phyloP scores from a whole-genome alignment of 2,329 filamentous ascomycete genomes.

The Chrysoporthe puriensis region DNA sequence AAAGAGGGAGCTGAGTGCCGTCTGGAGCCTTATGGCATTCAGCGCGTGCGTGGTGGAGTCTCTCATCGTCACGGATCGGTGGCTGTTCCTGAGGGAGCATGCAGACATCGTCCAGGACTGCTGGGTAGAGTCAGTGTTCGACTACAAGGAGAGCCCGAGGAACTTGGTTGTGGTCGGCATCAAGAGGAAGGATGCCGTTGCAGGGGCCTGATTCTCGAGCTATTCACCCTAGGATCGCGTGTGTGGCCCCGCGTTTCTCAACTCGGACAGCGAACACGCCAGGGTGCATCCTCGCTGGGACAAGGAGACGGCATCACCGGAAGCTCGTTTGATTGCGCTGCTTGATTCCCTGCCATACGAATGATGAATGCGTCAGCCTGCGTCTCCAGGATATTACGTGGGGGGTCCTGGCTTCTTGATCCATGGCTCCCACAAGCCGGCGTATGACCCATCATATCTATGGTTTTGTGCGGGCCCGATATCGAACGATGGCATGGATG shows the following conservation, averaged over 20 bases:
- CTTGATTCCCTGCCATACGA: not conserved
- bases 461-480: not conserved
- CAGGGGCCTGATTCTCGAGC: not conserved
- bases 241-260: not conserved
- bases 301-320: not conserved
- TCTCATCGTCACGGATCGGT: slow-evolving; percentile 87
- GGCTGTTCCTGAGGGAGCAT: slow-evolving; percentile 84
- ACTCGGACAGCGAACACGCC: not conserved
- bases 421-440: not conserved
- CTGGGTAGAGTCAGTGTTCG: slow-evolving; percentile 95
- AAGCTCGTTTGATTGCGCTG: not conserved
- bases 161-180: slow-evolving; percentile 94
- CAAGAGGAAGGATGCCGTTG: slow-evolving; percentile 51
- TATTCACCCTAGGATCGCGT: not conserved
- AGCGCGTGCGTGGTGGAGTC: slow-evolving; percentile 89
- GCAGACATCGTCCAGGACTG: slow-evolving; percentile 68
- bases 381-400: slow-evolving; percentile 5
- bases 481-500: not conserved
- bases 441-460: not conserved
- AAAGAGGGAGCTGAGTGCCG: slow-evolving; percentile 80
- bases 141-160: slow-evolving; percentile 81
- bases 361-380: not conserved
- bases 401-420: not conserved
- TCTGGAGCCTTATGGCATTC: slow-evolving; percentile 97
- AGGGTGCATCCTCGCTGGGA: not conserved